Base-by-base conservation (phyloP, 352 stramenopile species). In the Phytophthora palmivora region DNA sequence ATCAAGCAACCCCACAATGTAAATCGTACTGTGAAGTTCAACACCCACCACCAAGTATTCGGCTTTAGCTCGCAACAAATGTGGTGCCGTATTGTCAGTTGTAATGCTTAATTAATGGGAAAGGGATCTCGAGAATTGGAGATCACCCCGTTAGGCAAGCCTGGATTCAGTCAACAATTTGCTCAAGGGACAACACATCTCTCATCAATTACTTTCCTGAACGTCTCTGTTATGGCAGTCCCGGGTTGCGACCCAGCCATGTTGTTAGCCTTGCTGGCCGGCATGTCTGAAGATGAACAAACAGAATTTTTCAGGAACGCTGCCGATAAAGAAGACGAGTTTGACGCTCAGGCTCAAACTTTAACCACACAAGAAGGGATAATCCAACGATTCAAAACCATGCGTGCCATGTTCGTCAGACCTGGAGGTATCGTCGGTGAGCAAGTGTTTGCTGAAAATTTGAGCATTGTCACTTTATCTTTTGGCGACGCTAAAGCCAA, bases 361-460 rank as follows among this genome's bases (percentile, higher is more conserved):
- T 19, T 33, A 11, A 39, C 14, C 22, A 45, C 52, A 4, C 67
- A 63, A 26, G 41, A 67, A 53, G 43, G 47, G 0, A 30, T 68
- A 32, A 51, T 74, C 5, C 30, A 61, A 21, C 63, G 58, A 4
- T 77, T 77, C 15, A 61, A 62, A 37, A 30, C 33, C 12, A 67
- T 52, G 43, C 57, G 54, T 14, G 49, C 52, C 21, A 50, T 14
- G 21, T 73, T 67, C 38, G 28, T 67, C 21, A 53, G 58, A 0
- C 45, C 49, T 16, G 63, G 68, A 39, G 68, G 44, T 3, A 21
- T 67, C 9, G 63, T 68, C 11, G 63, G 24, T n/a, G 63, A 62
- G 3, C 21, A 62, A 48, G 28, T 63, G 2, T 26, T 47, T 14
- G 18, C 37, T 48, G 48, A 48, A 33, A 38, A 38, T 3, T 12